phyloP scores from a whole-genome alignment of 1,284 basidiomycete genomes.

The Inonotus obliquus region DNA sequence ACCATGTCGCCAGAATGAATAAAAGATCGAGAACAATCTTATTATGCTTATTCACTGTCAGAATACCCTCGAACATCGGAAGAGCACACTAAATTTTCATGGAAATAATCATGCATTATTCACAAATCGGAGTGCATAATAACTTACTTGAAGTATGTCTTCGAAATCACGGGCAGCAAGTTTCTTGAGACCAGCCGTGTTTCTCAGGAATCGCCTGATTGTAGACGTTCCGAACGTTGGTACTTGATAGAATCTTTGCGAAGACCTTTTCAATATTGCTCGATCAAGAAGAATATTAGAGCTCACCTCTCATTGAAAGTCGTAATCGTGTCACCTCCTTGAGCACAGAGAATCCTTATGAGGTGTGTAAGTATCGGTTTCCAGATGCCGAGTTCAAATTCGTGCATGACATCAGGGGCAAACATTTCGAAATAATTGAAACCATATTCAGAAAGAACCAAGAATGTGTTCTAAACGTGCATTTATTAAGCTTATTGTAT shows the following conservation, averaged over 20 bases:
- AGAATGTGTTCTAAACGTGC: too few relatives aligned
- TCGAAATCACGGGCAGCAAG: constrained; percentile 32
- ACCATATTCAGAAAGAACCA: constrained; percentile 18
- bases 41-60: constrained; percentile 26
- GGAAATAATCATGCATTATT: not conserved
- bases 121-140: too few relatives aligned
- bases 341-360: constrained; percentile 22
- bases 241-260: too few relatives aligned
- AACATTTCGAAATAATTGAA: constrained; percentile 23
- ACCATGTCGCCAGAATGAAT: constrained; percentile 27
- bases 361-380: constrained; percentile 27
- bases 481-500: too few relatives aligned
- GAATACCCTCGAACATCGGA: constrained; percentile 32
- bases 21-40: constrained; percentile 24
- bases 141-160: constrained; percentile 31
- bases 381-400: constrained; percentile 28
- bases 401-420: constrained; percentile 26
- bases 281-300: too few relatives aligned
- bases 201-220: constrained; percentile 28
- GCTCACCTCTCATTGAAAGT: constrained; percentile 8
- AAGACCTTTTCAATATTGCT: too few relatives aligned
- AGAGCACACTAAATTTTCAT: constrained; percentile 32
- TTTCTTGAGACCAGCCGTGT: constrained; percentile 31
- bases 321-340: not conserved
- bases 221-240: constrained; percentile 30